Evolutionary conservation across 116 monocot genomes (phyloP).

Genomic region (Iris pallida): DNA sequence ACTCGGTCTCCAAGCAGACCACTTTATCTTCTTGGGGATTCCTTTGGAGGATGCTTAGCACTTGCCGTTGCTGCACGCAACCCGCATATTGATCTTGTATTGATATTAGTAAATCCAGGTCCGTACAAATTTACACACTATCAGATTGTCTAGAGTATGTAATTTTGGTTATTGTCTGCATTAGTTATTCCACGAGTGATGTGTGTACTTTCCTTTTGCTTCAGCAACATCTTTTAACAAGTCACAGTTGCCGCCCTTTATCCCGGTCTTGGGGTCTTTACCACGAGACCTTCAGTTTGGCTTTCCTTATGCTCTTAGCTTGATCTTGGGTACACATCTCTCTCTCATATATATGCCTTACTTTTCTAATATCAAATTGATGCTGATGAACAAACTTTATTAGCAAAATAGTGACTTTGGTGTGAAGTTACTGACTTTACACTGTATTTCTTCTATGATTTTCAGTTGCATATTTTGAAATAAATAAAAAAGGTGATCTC

Average conservation of each 20-base stretch:
- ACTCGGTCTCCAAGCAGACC: slow-evolving; percentile 44
- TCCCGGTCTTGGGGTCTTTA: slow-evolving; percentile 63
- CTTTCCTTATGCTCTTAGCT: slow-evolving; percentile 76
- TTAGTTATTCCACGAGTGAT: no score
- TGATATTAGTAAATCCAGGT: slow-evolving; percentile 85
- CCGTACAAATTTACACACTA: slow-evolving; percentile 8
- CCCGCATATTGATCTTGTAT: slow-evolving; percentile 57
- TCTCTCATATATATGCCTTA: background rate
- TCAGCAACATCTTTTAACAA: slow-evolving; percentile 76
- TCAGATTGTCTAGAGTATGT: background rate
- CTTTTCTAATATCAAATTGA: no score
- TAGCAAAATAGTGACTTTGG: no score
- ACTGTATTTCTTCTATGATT: no score
- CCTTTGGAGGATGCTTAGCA: slow-evolving; percentile 83
- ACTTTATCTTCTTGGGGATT: slow-evolving; percentile 85
- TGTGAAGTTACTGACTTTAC: no score
- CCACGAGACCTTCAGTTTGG: slow-evolving; percentile 58
- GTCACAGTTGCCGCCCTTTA: slow-evolving; percentile 57
- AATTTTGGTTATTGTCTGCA: background rate
- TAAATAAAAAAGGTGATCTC: no score
- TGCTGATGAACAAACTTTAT: no score
- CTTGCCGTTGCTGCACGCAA: slow-evolving; percentile 84
- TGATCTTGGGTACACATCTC: slow-evolving; percentile 49
- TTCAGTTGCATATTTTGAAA: no score
- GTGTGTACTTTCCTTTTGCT: background rate